These are phyloP conservation scores for Cucumis melo DNA, from an alignment of 306 rosid species.

Conservation along the genomic window DNA sequence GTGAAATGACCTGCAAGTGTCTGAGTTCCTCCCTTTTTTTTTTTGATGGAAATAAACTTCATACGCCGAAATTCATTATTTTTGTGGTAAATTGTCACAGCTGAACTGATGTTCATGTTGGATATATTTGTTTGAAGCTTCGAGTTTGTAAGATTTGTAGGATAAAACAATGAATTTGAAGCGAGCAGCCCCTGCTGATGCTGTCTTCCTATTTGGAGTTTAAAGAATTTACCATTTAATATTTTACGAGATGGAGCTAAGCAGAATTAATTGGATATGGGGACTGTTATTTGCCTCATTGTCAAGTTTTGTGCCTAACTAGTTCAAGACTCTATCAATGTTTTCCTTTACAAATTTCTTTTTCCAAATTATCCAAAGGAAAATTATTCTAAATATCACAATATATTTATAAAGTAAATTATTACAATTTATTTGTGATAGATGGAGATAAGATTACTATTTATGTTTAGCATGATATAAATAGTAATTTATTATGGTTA, in stretches of 20 bases:
- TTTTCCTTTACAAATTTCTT: no score
- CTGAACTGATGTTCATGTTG: not conserved
- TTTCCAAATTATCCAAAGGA: no score
- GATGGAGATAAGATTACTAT: no score
- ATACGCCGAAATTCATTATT: constrained; percentile 1
- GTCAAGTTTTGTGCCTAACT: not conserved
- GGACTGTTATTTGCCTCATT: not conserved
- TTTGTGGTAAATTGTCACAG: constrained; percentile 3
- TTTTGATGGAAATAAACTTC: constrained; percentile 9
- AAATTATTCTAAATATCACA: no score
- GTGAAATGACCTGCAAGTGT: constrained; percentile 31
- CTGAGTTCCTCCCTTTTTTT: not conserved
- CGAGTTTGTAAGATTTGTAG: not conserved
- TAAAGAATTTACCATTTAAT: not conserved
- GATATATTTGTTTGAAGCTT: not conserved
- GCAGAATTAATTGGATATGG: not conserved
- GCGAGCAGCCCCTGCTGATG: not conserved
- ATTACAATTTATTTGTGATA: no score
- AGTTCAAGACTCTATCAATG: not conserved
- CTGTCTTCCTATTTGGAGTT: not conserved
- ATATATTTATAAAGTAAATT: no score
- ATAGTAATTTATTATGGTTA: no score
- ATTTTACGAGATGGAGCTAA: not conserved
- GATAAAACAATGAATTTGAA: not conserved
- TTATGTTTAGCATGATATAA: no score